These are phyloP conservation scores for Suhomyces choctaworum DNA, from an alignment of 1,139 yeast species.

Conservation along the genomic window DNA sequence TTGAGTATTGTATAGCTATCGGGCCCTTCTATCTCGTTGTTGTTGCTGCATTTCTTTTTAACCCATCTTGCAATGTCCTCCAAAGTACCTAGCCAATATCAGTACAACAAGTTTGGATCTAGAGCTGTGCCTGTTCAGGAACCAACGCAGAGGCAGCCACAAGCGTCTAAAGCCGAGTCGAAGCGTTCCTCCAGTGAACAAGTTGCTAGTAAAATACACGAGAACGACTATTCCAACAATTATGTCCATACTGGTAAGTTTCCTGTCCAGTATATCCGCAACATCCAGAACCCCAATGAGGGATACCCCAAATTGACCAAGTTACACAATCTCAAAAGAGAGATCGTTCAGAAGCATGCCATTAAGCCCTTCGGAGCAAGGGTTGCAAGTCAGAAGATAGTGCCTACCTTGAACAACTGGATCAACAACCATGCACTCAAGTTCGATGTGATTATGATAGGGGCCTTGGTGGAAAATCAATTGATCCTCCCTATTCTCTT, in stretches of 20 bases:
- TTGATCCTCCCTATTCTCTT: constrained; percentile 59
- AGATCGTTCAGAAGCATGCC: constrained; percentile 50
- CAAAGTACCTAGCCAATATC: constrained; percentile 8
- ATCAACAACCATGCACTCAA: constrained; percentile 52
- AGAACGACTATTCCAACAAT: constrained; percentile 70
- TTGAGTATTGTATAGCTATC: too few relatives aligned
- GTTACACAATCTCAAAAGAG: constrained; percentile 60
- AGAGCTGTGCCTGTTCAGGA: constrained; percentile 3
- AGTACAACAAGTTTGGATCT: constrained; percentile 15
- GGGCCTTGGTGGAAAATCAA: constrained; percentile 76
- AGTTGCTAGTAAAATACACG: too few relatives aligned
- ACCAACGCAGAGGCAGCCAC: neutral
- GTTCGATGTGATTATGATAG: constrained; percentile 91
- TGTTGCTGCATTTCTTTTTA: too few relatives aligned
- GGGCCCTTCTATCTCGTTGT: too few relatives aligned
- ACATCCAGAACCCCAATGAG: constrained; percentile 61
- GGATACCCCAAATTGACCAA: constrained; percentile 85
- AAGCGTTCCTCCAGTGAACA: neutral
- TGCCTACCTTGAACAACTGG: constrained; percentile 62
- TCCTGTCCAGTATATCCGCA: constrained; percentile 67
- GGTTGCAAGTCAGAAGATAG: constrained; percentile 52
- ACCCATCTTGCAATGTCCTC: too few relatives aligned
- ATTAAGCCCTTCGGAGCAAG: constrained; percentile 67
- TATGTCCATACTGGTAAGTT: constrained; percentile 57
- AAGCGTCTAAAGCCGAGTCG: too few relatives aligned